Evolutionary conservation across 148 eudicot genomes (phyloP).

Genomic region (Nepenthes gracilis): DNA sequence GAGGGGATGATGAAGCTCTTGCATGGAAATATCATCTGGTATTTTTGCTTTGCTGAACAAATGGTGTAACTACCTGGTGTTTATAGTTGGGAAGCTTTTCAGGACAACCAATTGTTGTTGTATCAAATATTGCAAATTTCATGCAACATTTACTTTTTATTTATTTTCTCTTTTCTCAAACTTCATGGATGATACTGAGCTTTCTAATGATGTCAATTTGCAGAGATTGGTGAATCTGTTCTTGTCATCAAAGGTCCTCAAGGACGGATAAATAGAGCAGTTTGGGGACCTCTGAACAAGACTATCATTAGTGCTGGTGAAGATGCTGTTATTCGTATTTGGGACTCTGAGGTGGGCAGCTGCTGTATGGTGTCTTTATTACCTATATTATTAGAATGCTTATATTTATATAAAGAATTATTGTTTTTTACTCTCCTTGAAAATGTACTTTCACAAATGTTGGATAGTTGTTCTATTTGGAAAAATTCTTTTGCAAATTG

Average conservation of each 20-base stretch:
- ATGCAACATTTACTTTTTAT: too few relatives aligned
- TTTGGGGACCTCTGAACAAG: constrained; percentile 91
- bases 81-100: too few relatives aligned
- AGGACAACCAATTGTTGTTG: too few relatives aligned
- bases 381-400: neutral
- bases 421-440: neutral
- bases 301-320: constrained; percentile 88
- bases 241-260: constrained; percentile 65
- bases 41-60: too few relatives aligned
- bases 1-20: too few relatives aligned
- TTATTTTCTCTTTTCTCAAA: too few relatives aligned
- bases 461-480: neutral
- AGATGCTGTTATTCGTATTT: constrained; percentile 75
- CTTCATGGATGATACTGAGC: neutral
- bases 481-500: neutral
- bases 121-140: too few relatives aligned
- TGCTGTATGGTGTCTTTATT: neutral
- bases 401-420: neutral
- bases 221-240: constrained; percentile 66
- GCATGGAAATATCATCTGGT: too few relatives aligned
- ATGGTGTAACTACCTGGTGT: too few relatives aligned
- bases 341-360: constrained; percentile 76
- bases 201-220: constrained; percentile 8
- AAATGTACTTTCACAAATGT: too few relatives aligned
- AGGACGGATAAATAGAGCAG: constrained; percentile 93